Base-by-base conservation (phyloP, 176 grass and related monocot species). In the Bromus sterilis region DNA sequence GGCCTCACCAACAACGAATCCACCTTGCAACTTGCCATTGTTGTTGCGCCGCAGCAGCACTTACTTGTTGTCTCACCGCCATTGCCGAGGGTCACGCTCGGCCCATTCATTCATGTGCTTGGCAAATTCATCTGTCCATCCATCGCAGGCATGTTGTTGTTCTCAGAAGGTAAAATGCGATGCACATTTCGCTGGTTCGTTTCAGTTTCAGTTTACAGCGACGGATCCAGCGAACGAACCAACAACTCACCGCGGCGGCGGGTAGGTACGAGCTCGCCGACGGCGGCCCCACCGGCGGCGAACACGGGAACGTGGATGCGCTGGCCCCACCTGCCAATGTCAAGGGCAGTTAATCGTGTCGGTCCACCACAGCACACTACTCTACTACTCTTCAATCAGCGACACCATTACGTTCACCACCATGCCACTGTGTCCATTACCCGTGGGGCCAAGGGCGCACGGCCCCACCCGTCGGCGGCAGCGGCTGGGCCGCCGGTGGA, bases 401-500 rank as follows among this genome's bases (percentile, higher is more conserved):
- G 39, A 28, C 49, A 43, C 23, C 26, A 11, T 43, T 3, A 6
- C 2, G 13, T 68, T 71, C 15, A 6, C 21, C 26, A 33, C 28
- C 57, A 3, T 9, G 49, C 7, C 7, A 8, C 49, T 21, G 49
- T 53, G 49, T 21, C 49, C 0, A 53, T 53, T 53, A 53, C 71
- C 11, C 0, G 62, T 11, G 77, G 77, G 42, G 0, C 15, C 20
- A 0, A n/a, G n/a, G n/a, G 0, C 0, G 0, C 0, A 0, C 0
- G 53, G 26, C 0, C 77, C 87, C 42, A 71, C 42, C 0, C 0
- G 53, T 81, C 87, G 61, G 75, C 0, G 2, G 11, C 0, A 0
- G 2, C 9, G 0, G 0, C 1, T 9, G 0, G 0, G 3, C 0
- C 1, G 0, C 0, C 12, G 13, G 0, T 2, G 4, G 51, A 5